Evolutionary conservation across 352 stramenopile species (phyloP).

Genomic region (Phytophthora brassicae): DNA sequence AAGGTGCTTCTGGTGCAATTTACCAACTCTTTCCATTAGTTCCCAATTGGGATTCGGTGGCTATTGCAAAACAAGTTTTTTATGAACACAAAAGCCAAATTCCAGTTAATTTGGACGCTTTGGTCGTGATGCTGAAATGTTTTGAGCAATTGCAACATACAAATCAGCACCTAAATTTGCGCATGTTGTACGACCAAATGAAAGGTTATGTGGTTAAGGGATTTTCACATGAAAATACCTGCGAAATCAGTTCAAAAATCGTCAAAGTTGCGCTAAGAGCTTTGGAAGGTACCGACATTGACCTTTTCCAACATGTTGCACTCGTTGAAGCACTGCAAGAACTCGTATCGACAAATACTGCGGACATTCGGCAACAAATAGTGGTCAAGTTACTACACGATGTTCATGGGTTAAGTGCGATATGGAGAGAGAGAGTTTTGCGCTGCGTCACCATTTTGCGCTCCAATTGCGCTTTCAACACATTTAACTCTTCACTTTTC

Average conservation of each 20-base stretch:
- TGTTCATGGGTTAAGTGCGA: constrained; percentile 20
- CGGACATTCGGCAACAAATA: constrained; percentile 63
- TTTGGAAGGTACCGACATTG: constrained; percentile 14
- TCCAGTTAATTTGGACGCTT: constrained; percentile 35
- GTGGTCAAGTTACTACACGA: constrained; percentile 61
- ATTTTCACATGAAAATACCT: constrained; percentile 40
- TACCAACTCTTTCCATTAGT: constrained; percentile 55
- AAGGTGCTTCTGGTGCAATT: constrained; percentile 48
- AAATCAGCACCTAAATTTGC: constrained; percentile 20
- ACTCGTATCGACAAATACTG: constrained; percentile 51
- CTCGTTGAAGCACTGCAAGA: constrained; percentile 43
- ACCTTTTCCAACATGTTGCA: constrained; percentile 39
- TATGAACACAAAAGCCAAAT: constrained; percentile 55
- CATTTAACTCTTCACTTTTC: constrained; percentile 62
- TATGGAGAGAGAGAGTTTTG: constrained; percentile 27
- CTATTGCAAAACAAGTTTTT: constrained; percentile 75
- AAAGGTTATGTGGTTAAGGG: constrained; percentile 47
- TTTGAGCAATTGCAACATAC: constrained; percentile 45
- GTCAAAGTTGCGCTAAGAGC: constrained; percentile 27
- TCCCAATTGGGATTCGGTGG: constrained; percentile 58
- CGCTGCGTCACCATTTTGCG: constrained; percentile 41
- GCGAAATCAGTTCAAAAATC: constrained; percentile 38
- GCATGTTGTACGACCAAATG: constrained; percentile 63
- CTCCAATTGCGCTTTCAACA: constrained; percentile 31
- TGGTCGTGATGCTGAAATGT: constrained; percentile 58